Percentiles rank a stretch among this genome's conserved stretches.
Evolutionary conservation across 345 rosid genomes (phyloP).

Genomic region (Psidium guajava): DNA sequence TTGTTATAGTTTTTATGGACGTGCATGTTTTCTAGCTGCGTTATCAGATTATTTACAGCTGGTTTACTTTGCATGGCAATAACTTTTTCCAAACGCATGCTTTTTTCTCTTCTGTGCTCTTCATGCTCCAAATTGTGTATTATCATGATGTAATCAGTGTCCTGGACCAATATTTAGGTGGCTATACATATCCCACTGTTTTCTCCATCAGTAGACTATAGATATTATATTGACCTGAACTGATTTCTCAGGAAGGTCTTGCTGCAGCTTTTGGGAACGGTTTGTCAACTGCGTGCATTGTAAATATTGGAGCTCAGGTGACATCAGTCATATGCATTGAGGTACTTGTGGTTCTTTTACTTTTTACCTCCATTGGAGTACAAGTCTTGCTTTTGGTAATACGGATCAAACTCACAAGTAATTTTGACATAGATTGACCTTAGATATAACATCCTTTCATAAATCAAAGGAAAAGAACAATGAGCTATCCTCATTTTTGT

Average conservation of each 20-base stretch:
- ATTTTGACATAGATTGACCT: neutral
- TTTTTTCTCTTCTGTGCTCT: neutral
- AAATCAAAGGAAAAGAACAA: neutral
- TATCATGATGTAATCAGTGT: neutral
- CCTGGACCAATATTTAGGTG: neutral
- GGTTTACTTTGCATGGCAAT: neutral
- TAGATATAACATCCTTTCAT: neutral
- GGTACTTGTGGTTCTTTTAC: conserved; percentile 30
- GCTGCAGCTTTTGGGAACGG: conserved; percentile 95
- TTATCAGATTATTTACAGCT: neutral
- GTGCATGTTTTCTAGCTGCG: neutral
- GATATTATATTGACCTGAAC: neutral
- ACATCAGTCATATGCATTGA: conserved; percentile 77
- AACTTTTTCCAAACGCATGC: neutral
- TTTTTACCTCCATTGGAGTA: neutral
- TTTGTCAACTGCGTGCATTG: conserved; percentile 79
- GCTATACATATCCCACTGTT: neutral
- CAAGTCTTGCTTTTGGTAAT: neutral
- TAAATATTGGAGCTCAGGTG: conserved; percentile 86
- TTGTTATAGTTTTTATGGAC: neutral
- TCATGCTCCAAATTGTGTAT: neutral
- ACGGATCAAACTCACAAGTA: neutral
- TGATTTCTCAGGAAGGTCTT: conserved; percentile 59
- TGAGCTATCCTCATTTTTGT: neutral
- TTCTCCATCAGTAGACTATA: neutral